Percentiles rank a stretch among this genome's conserved stretches.
Conservation (phyloP, 805 yeast species). For the Saturnispora serradocipensis region DNA sequence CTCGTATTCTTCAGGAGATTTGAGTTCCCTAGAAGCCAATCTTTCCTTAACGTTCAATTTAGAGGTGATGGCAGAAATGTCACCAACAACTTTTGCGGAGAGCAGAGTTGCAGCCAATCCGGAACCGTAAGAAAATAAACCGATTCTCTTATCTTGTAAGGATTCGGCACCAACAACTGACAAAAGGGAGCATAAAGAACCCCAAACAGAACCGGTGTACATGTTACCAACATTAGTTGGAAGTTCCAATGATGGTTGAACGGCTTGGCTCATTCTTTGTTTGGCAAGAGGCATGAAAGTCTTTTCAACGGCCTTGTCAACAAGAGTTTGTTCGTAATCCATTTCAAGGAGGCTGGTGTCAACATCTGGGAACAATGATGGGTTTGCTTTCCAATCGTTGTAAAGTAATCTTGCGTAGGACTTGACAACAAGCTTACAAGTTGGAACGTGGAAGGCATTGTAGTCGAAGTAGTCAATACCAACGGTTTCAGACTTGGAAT, state of each 20-base stretch:
- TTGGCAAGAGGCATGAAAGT: slow-evolving; percentile 71
- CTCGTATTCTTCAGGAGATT: slow-evolving; percentile 75
- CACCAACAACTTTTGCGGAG: slow-evolving; percentile 74
- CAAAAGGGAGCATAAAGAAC: slow-evolving; percentile 75
- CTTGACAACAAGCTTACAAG: slow-evolving; percentile 89
- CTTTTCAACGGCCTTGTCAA: slow-evolving; percentile 78
- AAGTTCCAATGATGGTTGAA: slow-evolving; percentile 70
- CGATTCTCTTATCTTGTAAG: slow-evolving; percentile 76
- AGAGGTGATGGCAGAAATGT: slow-evolving; percentile 56
- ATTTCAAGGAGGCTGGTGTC: slow-evolving; percentile 42
- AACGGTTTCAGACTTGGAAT: slow-evolving; percentile 40
- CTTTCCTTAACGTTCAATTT: slow-evolving; percentile 59
- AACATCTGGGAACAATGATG: slow-evolving; percentile 50
- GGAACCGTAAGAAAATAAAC: slow-evolving; percentile 94
- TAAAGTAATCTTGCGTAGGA: slow-evolving; percentile 86
- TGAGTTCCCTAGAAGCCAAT: slow-evolving; percentile 54
- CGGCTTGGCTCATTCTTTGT: slow-evolving; percentile 55
- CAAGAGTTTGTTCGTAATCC: slow-evolving; percentile 67
- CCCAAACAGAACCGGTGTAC: slow-evolving; percentile 92
- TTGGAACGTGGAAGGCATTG: slow-evolving; percentile 96
- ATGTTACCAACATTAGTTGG: slow-evolving; percentile 98
- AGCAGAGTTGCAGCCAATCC: slow-evolving; percentile 91
- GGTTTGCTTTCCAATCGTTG: slow-evolving; percentile 75
- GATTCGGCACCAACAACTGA: slow-evolving; percentile 64
- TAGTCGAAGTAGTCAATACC: slow-evolving; percentile 78